Conservation (phyloP, 305 asterid genomes). For the Fraxinus nigra region DNA sequence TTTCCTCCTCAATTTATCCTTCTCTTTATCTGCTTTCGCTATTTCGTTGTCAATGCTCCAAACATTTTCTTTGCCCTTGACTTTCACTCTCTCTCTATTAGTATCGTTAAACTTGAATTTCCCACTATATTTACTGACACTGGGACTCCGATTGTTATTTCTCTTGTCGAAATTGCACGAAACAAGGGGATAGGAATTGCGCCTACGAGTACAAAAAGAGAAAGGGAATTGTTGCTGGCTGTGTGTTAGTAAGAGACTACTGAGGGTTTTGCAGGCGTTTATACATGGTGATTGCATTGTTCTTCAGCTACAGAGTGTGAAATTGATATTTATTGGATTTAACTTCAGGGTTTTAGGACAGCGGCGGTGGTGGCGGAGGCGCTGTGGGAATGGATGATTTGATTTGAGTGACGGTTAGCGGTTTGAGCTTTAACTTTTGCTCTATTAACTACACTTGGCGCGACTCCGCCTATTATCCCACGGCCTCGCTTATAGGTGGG, state of each 20-base stretch:
- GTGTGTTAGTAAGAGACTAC: slow-evolving; percentile 23
- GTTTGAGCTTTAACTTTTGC: not conserved
- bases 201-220: slow-evolving; percentile 26
- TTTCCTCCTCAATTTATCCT: slow-evolving; percentile 41
- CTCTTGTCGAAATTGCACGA: slow-evolving; percentile 42
- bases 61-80: slow-evolving; percentile 82
- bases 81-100: slow-evolving; percentile 37
- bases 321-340: not conserved
- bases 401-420: not conserved
- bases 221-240: slow-evolving; percentile 28
- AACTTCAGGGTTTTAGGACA: not conserved
- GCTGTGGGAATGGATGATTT: not conserved
- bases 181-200: slow-evolving; percentile 36
- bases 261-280: slow-evolving; percentile 43
- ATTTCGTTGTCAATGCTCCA: slow-evolving; percentile 86
- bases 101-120: slow-evolving; percentile 14
- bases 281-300: slow-evolving; percentile 52
- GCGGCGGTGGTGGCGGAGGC: not conserved
- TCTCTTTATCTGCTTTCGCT: slow-evolving; percentile 37
- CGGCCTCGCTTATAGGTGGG: not conserved
- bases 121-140: slow-evolving; percentile 3
- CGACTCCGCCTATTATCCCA: not conserved
- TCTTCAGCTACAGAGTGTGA: not conserved
- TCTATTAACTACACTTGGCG: not conserved
- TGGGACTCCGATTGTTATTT: slow-evolving; percentile 13